Conservation (phyloP, 192 early-diverging fungal genomes). For the Coemansia sp. region DNA sequence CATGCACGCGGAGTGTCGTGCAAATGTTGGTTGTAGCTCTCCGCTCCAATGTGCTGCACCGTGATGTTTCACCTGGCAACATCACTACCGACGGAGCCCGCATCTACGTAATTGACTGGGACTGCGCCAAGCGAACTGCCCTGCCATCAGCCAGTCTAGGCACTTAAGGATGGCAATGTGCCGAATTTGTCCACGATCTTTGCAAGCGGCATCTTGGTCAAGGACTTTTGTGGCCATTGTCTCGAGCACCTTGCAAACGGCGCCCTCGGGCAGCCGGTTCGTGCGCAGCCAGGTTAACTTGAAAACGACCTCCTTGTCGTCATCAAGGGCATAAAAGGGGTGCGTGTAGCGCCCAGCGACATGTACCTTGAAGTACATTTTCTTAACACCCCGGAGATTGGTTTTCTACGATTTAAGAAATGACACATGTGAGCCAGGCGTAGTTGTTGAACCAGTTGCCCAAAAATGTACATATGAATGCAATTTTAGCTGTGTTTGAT, state of each 20-base stretch:
- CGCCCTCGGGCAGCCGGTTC: too few species aligned
- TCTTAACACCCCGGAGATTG: background rate
- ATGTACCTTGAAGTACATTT: background rate
- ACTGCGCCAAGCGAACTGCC: background rate
- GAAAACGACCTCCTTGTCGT: too few species aligned
- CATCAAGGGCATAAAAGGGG: too few species aligned
- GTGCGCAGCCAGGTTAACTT: too few species aligned
- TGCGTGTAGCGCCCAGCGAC: background rate
- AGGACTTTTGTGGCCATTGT: too few species aligned
- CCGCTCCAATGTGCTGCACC: constrained; percentile 7
- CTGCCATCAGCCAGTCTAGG: background rate
- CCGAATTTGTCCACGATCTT: too few species aligned
- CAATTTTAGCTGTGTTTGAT: too few species aligned
- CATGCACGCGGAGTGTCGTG: background rate
- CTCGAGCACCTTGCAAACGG: too few species aligned
- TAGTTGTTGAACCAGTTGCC: too few species aligned
- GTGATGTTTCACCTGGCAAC: constrained; percentile 15
- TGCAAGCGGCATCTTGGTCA: too few species aligned
- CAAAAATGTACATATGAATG: too few species aligned
- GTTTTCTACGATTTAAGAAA: background rate
- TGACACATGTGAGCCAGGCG: background rate
- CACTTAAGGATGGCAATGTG: too few species aligned
- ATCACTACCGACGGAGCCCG: background rate
- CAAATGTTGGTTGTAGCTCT: background rate
- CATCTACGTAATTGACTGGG: constrained; percentile 20